Base-by-base conservation (phyloP, 108 stramenopile genomes). In the Bacterosira constricta region DNA sequence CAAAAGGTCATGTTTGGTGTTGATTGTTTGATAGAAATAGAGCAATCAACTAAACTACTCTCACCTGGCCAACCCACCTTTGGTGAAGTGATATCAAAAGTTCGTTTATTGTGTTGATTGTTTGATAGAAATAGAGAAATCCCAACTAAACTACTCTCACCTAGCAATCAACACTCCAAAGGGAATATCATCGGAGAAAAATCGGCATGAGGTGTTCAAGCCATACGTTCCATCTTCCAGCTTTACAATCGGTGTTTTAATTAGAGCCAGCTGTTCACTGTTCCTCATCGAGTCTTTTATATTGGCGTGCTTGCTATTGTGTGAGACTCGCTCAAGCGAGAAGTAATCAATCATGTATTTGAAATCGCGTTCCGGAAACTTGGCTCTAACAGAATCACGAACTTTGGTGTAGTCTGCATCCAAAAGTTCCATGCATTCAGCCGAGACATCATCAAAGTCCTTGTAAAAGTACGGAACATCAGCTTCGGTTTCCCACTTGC, bases 111-210 rank as follows among this genome's bases (percentile, higher is more conserved):
- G n/a, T n/a, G n/a, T n/a, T n/a, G n/a, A n/a, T n/a, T n/a, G n/a
- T n/a, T n/a, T n/a, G n/a, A n/a, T n/a, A n/a, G n/a, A n/a, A n/a
- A n/a, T n/a, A n/a, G n/a, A n/a, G n/a, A n/a, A n/a, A n/a, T n/a
- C n/a, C n/a, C n/a, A n/a, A n/a, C n/a, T n/a, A n/a, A n/a, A n/a
- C n/a, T n/a, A n/a, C n/a, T n/a, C 49, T 68, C 76, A 77, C 36
- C 80, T 58, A 35, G 83, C 73, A 56, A 84, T 73, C 25, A 84
- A 46, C 7, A 84, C 57, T 20, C 83, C 83, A 37, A 81, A 84
- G 0, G 83, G 80, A 11, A 84, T 84, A 53, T 84, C 83, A 55
- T 84, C 83, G 4, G 75, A 77, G 65, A 84, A 84, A 36, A 84
- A 84, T 1, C 83, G 37, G 35, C 70, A 73, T 3, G 64, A 31